Conservation (phyloP, 2,329 filamentous ascomycete genomes). For the Clonostachys rosea region DNA sequence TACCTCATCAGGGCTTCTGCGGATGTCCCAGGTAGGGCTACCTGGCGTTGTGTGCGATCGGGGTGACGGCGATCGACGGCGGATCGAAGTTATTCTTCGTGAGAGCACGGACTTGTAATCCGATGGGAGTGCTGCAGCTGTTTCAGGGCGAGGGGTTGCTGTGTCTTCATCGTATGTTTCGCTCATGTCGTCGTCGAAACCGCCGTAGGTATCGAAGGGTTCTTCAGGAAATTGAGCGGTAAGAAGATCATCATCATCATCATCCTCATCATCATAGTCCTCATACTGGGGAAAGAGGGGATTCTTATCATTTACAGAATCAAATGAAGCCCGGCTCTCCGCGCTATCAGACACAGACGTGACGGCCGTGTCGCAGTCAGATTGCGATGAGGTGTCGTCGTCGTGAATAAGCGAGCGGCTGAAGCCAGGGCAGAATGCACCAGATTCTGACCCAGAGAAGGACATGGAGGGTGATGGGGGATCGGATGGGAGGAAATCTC, state of each 20-base stretch:
- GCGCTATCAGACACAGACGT: slow-evolving; percentile 40
- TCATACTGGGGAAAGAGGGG: slow-evolving; percentile 12
- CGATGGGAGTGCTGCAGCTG: slow-evolving; percentile 19
- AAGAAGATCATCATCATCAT: slow-evolving; percentile 28
- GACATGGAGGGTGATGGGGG: slow-evolving; percentile 44
- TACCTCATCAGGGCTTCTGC: slow-evolving; percentile 40
- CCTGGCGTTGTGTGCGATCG: slow-evolving; percentile 19
- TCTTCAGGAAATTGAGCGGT: slow-evolving; percentile 33
- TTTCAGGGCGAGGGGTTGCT: slow-evolving; percentile 34
- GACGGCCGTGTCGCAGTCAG: slow-evolving; percentile 34
- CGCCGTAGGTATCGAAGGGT: slow-evolving; percentile 16
- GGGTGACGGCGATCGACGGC: slow-evolving; percentile 24
- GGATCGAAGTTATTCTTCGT: slow-evolving; percentile 23
- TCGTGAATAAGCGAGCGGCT: slow-evolving; percentile 20
- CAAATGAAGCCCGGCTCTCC: slow-evolving; percentile 28
- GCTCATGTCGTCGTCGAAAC: slow-evolving; percentile 13
- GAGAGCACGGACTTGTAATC: slow-evolving; percentile 24
- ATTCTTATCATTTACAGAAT: slow-evolving; percentile 19
- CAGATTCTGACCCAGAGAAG: slow-evolving; percentile 46
- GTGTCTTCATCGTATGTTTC: slow-evolving; percentile 18
- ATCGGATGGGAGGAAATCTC: slow-evolving; percentile 23
- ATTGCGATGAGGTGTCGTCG: slow-evolving; percentile 35
- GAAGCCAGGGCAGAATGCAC: slow-evolving; percentile 24
- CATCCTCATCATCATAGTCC: slow-evolving; percentile 12
- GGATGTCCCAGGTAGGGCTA: slow-evolving; percentile 15